Percentiles rank a stretch among this genome's conserved stretches.
Evolutionary conservation across 805 yeast genomes (phyloP).

Genomic region (Spathaspora gorwiae): DNA sequence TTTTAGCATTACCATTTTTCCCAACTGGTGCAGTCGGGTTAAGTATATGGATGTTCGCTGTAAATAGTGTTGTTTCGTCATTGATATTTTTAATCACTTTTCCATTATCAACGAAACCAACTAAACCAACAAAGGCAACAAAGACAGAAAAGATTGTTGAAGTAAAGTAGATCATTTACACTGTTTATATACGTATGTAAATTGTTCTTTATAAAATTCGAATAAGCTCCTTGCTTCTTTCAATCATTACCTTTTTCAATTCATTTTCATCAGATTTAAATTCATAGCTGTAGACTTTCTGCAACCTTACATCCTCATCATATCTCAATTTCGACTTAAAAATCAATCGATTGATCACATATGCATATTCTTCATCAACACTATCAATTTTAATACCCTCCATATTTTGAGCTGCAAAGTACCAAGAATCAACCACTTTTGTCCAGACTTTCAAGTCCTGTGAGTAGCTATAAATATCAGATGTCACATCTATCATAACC

Average conservation of each 20-base stretch:
- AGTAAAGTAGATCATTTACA: not conserved
- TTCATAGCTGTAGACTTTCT: constrained; percentile 3
- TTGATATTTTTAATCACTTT: constrained; percentile 17
- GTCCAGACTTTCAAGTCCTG: constrained; percentile 44
- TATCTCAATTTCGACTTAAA: constrained; percentile 1
- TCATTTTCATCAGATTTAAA: constrained; percentile 2
- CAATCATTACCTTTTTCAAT: constrained; percentile 1
- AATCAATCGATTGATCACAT: constrained; percentile 1
- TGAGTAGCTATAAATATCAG: constrained; percentile 40
- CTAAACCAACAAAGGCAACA: constrained; percentile 9
- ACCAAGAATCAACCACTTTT: constrained; percentile 44
- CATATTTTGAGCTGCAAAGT: constrained; percentile 10
- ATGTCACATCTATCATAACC: constrained; percentile 30
- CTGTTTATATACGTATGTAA: not conserved
- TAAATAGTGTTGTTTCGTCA: constrained; percentile 25
- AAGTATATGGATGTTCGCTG: constrained; percentile 50
- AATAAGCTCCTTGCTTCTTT: constrained; percentile 2
- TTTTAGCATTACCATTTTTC: constrained; percentile 62
- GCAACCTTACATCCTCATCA: constrained; percentile 1
- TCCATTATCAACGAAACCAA: constrained; percentile 13
- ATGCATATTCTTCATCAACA: not conserved
- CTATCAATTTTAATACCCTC: not conserved
- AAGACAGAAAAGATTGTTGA: constrained; percentile 4
- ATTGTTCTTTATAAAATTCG: not conserved
- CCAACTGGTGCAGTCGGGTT: constrained; percentile 59